Conservation (phyloP, 352 stramenopile species). For the Pythium rishiriense region DNA sequence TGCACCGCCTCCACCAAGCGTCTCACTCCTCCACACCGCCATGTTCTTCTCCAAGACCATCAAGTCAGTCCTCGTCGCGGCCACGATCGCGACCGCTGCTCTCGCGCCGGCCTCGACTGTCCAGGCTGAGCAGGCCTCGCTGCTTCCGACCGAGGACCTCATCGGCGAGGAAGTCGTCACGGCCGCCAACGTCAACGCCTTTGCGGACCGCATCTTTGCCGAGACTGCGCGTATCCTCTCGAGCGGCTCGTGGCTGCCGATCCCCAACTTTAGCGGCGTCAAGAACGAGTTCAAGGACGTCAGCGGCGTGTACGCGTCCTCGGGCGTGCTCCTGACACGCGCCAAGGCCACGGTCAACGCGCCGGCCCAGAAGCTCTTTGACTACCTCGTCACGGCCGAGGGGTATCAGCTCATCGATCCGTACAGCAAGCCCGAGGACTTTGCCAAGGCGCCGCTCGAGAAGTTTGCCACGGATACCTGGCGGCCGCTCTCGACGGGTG, state of each 20-base stretch:
- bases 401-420: slow-evolving; percentile 41
- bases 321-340: slow-evolving; percentile 28
- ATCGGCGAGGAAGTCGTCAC: slow-evolving; percentile 9
- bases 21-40: background rate
- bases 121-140: slow-evolving; percentile 1
- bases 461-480: slow-evolving; percentile 26
- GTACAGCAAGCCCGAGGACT: slow-evolving; percentile 31
- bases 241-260: slow-evolving; percentile 3
- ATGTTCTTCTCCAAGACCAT: slow-evolving; percentile 5
- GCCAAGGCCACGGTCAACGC: slow-evolving; percentile 22
- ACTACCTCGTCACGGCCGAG: slow-evolving; percentile 27
- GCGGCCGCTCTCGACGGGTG: slow-evolving; percentile 1
- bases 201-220: slow-evolving; percentile 6
- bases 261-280: slow-evolving; percentile 18
- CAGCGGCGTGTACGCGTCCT: slow-evolving; percentile 28
- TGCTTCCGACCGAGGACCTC: slow-evolving; percentile 8
- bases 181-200: slow-evolving; percentile 2
- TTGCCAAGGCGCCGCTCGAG: slow-evolving; percentile 32
- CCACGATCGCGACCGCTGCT: background rate
- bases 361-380: slow-evolving; percentile 32
- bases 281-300: slow-evolving; percentile 34
- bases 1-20: background rate
- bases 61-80: slow-evolving; percentile 2
- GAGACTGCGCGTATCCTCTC: slow-evolving; percentile 9
- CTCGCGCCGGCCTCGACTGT: background rate